A percentile compares a stretch with the other conserved stretches of the same genome.
Evolutionary conservation across 768 basidiomycete species (phyloP).

Genomic region (Mycena albidolilacea): DNA sequence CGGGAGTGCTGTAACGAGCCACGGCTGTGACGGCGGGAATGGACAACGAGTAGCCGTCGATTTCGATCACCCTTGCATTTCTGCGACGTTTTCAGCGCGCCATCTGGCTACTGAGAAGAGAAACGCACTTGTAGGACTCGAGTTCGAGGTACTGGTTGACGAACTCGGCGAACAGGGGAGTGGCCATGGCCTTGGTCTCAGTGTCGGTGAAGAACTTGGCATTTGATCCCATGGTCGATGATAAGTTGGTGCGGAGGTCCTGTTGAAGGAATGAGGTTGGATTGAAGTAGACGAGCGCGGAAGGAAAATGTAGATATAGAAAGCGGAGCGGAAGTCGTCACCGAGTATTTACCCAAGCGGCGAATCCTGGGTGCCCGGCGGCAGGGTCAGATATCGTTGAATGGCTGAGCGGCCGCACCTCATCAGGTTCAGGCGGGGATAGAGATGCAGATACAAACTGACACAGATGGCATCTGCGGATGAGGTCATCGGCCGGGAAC

Average conservation of each 20-base stretch:
- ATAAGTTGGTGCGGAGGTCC: background rate
- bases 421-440: too few species aligned
- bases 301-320: background rate
- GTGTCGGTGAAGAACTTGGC: background rate
- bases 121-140: conserved; percentile 19
- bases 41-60: background rate
- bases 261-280: conserved; percentile 1
- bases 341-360: too few species aligned
- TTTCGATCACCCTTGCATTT: conserved; percentile 13
- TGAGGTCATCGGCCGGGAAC: too few species aligned
- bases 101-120: background rate
- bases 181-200: background rate
- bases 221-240: background rate
- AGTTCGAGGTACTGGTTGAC: conserved; percentile 21
- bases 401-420: too few species aligned
- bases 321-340: too few species aligned
- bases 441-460: too few species aligned
- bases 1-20: conserved; percentile 1
- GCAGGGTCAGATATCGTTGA: too few species aligned
- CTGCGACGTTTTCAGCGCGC: background rate
- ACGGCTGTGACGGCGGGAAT: conserved; percentile 2
- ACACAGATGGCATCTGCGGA: too few species aligned
- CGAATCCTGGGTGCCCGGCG: too few species aligned
- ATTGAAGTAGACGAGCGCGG: background rate
- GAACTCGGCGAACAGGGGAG: conserved; percentile 7